These are phyloP conservation scores for Abelmoschus esculentus DNA, from an alignment of 345 rosid species.

Conservation along the genomic window DNA sequence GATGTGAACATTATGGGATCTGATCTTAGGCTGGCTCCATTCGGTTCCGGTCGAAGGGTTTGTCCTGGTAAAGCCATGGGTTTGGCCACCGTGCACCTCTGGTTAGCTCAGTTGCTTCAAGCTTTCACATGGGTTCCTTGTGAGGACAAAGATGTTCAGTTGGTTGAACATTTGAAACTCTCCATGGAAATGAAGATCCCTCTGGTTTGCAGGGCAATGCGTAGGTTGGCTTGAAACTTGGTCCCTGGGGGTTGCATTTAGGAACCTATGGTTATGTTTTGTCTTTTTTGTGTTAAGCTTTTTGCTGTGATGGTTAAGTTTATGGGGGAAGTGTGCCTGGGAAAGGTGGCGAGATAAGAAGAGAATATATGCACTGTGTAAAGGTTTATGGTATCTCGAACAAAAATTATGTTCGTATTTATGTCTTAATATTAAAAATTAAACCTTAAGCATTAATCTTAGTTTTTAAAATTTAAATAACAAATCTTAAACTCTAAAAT, in stretches of 20 bases:
- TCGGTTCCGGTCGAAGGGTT: slow-evolving; percentile 62
- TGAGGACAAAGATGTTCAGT: slow-evolving; percentile 25
- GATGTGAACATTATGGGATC: slow-evolving; percentile 49
- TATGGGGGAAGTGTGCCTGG: background rate
- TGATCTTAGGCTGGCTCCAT: slow-evolving; percentile 65
- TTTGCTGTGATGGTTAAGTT: background rate
- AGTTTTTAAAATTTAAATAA: too few species aligned
- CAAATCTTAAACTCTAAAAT: too few species aligned
- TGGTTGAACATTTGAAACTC: slow-evolving; percentile 32
- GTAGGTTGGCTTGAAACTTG: slow-evolving; percentile 23
- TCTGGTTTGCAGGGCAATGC: slow-evolving; percentile 43
- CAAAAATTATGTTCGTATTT: too few species aligned
- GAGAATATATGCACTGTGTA: too few species aligned
- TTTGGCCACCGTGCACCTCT: slow-evolving; percentile 44
- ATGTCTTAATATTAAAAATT: too few species aligned
- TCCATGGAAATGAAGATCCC: slow-evolving; percentile 63
- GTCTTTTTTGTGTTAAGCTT: background rate
- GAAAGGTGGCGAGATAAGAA: too few species aligned
- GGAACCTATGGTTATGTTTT: background rate
- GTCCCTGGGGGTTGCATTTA: slow-evolving; percentile 4
- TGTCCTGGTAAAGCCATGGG: slow-evolving; percentile 66
- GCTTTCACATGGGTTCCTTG: slow-evolving; percentile 40
- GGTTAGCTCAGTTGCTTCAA: slow-evolving; percentile 55
- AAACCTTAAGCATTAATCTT: too few species aligned
- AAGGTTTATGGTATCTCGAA: too few species aligned